These are phyloP conservation scores for Talaromyces funiculosus DNA, from an alignment of 2,329 filamentous ascomycete species.

Conservation along the genomic window DNA sequence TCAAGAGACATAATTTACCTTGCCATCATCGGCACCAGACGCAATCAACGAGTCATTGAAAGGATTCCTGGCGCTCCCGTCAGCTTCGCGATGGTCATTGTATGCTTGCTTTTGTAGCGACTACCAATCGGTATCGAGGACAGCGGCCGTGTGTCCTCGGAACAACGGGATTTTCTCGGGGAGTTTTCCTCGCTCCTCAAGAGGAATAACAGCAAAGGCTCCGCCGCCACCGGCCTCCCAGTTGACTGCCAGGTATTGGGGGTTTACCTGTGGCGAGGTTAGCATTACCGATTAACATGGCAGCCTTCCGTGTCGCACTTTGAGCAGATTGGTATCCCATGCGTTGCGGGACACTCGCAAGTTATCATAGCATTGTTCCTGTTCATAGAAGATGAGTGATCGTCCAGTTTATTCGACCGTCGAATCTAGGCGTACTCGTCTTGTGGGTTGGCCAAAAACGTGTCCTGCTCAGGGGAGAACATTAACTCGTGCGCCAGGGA, in stretches of 20 bases:
- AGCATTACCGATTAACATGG: constrained; percentile 21
- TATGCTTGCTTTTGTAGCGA: constrained; percentile 21
- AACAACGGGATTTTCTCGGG: constrained; percentile 93
- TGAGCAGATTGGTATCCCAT: constrained; percentile 98
- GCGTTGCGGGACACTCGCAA: constrained; percentile 95
- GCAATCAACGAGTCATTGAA: constrained; percentile 93
- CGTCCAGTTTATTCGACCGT: constrained; percentile 7
- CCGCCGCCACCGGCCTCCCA: constrained; percentile 96
- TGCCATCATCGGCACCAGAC: constrained; percentile 92
- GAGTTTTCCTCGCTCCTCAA: constrained; percentile 81
- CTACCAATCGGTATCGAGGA: constrained; percentile 95
- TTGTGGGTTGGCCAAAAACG: constrained; percentile 91
- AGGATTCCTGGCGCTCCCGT: constrained; percentile 62
- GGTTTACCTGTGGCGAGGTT: constrained; percentile 65
- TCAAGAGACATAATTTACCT: constrained; percentile 53
- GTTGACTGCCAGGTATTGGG: constrained; percentile 93
- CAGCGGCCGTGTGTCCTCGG: constrained; percentile 88
- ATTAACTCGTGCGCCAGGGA: constrained; percentile 19
- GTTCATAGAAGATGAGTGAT: constrained; percentile 14
- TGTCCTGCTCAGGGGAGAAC: constrained; percentile 60
- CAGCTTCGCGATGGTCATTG: constrained; percentile 15
- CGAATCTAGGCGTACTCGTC: constrained; percentile 55
- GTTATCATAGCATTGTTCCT: constrained; percentile 98
- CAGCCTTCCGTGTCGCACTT: constrained; percentile 54
- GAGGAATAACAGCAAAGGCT: constrained; percentile 90